Conservation (phyloP, 2,329 filamentous ascomycete genomes). For the Nemania serpens region DNA sequence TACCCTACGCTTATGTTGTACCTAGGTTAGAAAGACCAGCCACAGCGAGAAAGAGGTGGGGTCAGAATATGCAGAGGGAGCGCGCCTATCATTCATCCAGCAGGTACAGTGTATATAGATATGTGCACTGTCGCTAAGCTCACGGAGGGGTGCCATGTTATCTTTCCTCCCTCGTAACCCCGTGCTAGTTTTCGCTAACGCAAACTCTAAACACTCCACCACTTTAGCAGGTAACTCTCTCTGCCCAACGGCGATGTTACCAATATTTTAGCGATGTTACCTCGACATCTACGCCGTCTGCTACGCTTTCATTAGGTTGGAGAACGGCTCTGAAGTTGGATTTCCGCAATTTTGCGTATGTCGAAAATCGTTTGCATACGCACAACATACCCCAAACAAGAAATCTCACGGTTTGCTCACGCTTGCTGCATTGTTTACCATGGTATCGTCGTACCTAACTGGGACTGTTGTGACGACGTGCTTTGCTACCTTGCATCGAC, state of each 20-base stretch:
- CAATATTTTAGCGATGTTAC: no score
- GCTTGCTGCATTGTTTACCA: neutral
- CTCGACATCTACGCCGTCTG: no score
- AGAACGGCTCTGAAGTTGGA: neutral
- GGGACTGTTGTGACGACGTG: neutral
- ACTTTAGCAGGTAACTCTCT: no score
- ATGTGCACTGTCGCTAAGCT: neutral
- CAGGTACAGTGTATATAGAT: neutral
- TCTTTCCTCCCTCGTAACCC: no score
- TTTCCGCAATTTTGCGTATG: neutral
- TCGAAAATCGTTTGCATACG: neutral
- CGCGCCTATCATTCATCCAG: neutral
- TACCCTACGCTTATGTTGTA: neutral
- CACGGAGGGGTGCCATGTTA: neutral
- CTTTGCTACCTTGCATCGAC: neutral
- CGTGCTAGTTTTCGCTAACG: no score
- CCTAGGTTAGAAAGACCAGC: neutral
- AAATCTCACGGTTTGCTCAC: neutral
- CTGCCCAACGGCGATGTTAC: no score
- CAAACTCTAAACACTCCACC: no score
- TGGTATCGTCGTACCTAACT: slow-evolving; percentile 3
- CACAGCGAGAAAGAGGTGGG: neutral
- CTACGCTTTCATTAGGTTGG: no score
- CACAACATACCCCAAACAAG: neutral
- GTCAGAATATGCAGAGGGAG: neutral